Conservation (phyloP, 2,329 filamentous ascomycete genomes). For the Acarospora socialis region DNA sequence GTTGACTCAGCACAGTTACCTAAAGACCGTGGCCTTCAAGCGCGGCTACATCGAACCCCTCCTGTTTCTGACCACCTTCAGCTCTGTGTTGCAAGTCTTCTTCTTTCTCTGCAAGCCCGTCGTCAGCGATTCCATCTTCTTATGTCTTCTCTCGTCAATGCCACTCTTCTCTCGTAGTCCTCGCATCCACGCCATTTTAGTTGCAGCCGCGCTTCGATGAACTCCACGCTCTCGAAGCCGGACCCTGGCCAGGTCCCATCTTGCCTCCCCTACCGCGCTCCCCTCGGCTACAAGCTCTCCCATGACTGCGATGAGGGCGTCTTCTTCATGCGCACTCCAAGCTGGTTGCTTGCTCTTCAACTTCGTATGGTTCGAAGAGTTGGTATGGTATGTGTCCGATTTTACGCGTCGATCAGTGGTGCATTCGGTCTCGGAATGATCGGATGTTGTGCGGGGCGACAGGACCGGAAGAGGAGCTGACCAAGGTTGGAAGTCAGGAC, state of each 20-base stretch:
- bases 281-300: constrained; percentile 1
- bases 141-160: constrained; percentile 5
- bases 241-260: not conserved
- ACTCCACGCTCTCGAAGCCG: constrained; percentile 1
- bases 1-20: not conserved
- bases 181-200: constrained; percentile 2
- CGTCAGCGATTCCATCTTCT: constrained; percentile 2
- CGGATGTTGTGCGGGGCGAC: too few relatives aligned
- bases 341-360: not conserved
- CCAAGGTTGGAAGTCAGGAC: too few relatives aligned
- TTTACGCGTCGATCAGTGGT: too few relatives aligned
- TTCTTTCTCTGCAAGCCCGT: not conserved
- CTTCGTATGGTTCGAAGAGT: too few relatives aligned
- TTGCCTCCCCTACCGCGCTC: constrained; percentile 1
- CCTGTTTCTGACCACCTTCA: not conserved
- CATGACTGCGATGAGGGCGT: not conserved
- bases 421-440: too few relatives aligned
- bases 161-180: constrained; percentile 1
- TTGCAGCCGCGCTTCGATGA: not conserved
- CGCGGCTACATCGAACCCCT: not conserved
- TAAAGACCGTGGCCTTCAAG: not conserved
- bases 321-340: constrained; percentile 1
- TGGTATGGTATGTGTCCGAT: too few relatives aligned
- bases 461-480: too few relatives aligned
- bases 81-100: not conserved